Evolutionary conservation across 148 eudicot genomes (phyloP), one percentile per base, ranked within the genome.

Genomic region (Fagopyrum homotropicum): DNA sequence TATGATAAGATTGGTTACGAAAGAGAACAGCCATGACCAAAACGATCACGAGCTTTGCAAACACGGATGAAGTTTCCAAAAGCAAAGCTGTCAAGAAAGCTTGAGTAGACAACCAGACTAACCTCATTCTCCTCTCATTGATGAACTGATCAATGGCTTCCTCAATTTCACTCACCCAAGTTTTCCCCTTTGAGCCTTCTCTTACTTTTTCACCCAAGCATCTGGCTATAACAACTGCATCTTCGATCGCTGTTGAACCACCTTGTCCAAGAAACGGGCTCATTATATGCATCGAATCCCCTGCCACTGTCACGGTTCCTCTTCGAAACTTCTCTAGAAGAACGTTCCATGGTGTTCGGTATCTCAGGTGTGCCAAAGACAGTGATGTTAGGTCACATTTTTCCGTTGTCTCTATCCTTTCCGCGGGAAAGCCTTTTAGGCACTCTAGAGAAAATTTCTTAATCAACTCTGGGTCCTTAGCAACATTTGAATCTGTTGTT

Each of bases 231-330:
- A 88, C 91, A 55, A 88, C 61, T 16, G 91, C 91, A 63, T 90
- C 94, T 85, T 90, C 94, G 26, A 90, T 50, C 43, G 77, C 91
- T 19, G 91, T 85, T 1, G 91, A 88, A 5, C 94, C 94, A 63
- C 88, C 94, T 55, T 90, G 91, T 2, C 91, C 91, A 2, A 88
- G 81, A 72, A 86, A 89, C n/a, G 93, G 93, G 74, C 91, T 86
- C 88, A 87, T 87, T 6, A 89, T 88, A 75, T 90, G 94, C 89
- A 85, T 83, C 17, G 94, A 86, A 78, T 90, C 91, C 43, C 94
- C 94, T 0, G 87, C 91, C 11, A 90, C 86, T 4, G 82, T 82
- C 29, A 84, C 85, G 30, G 77, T 73, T 40, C 82, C 89, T 81
- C 56, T 82, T 0, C 81, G 76, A 68, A 84, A 86, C 50, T 57